Base-by-base conservation (phyloP, 495 filamentous ascomycete species). In the Evansstolkia leycettana region DNA sequence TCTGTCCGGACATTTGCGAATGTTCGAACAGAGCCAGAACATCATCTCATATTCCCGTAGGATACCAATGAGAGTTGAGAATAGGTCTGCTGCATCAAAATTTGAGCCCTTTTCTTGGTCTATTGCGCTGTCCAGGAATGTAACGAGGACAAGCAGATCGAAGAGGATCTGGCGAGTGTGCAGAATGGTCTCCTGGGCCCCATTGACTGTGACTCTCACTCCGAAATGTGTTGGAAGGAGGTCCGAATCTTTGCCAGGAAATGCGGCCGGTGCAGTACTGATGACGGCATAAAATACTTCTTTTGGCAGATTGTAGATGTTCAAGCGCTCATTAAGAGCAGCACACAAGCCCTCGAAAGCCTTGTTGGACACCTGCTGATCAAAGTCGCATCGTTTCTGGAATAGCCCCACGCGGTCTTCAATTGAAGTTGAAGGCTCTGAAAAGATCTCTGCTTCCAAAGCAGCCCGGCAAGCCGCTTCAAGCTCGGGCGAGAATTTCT, bases 41-140 rank as follows among this genome's bases (percentile, higher is more conserved):
- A 94, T 64, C 41, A 95, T 69, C 35, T 84, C 76, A 41, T 84
- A 76, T 47, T 86, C 74, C 24, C 74, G 70, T 11, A 96, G 64
- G 34, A 76, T 65, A 23, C 65, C 57, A 3, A 92, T 54, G 7
- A 94, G 52, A 7, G 72, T 70, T 18, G 64, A 59, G 48, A 80
- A 96, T 1, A 94, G 55, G 4, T 67, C 57, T 13, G 74, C 68
- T 15, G 80, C 69, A 42, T 86, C 74, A 38, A 89, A 80, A 10
- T 62, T 67, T 1, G 76, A 71, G 10, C 73, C 68, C 17, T 80
- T 76, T 18, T 73, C 71, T 44, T 72, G 69, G 32, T 88, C 74
- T 20, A 79, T 68, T 42, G 89, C 87, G 28, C 73, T 73, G 47
- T 84, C 80, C 53, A 95, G 73, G 43, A 94, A 82, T 12, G 87